Conservation (phyloP, 2,329 filamentous ascomycete genomes). For the Coleophoma eucalyptorum region DNA sequence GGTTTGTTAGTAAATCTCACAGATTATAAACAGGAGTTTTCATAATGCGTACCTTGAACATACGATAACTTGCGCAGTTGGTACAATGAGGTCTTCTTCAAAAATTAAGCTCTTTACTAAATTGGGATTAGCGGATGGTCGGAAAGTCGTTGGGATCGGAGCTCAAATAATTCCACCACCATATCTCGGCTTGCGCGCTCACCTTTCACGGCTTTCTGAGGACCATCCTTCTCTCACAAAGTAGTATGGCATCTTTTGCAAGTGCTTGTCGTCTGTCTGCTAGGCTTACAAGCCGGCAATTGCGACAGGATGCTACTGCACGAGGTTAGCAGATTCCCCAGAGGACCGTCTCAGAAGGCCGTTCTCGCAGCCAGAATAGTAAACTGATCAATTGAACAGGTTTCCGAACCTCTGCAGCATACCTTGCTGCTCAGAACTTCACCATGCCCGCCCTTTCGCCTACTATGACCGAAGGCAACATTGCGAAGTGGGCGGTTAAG, state of each 20-base stretch:
- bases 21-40: neutral
- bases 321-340: conserved; percentile 48
- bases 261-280: conserved; percentile 61
- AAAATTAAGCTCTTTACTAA: conserved; percentile 7
- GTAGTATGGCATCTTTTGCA: conserved; percentile 62
- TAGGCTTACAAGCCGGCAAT: conserved; percentile 51
- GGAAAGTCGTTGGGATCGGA: conserved; percentile 13
- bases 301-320: conserved; percentile 47
- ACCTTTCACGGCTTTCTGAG: conserved; percentile 24
- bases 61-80: neutral
- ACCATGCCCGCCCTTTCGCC: conserved; percentile 89
- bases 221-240: conserved; percentile 13
- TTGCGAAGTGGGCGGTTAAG: conserved; percentile 80
- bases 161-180: conserved; percentile 7
- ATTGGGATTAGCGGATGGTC: conserved; percentile 8
- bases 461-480: conserved; percentile 93
- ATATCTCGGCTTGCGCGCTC: conserved; percentile 9
- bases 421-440: conserved; percentile 77
- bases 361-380: conserved; percentile 3
- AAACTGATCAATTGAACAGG: conserved; percentile 38
- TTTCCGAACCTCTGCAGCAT: conserved; percentile 58
- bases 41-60: conserved; percentile 8
- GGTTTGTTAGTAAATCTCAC: conserved; percentile 8
- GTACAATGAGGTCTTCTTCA: neutral
- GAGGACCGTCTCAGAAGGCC: no score